Conservation (phyloP, 2,329 filamentous ascomycete species). For the Pyricularia sp. region DNA sequence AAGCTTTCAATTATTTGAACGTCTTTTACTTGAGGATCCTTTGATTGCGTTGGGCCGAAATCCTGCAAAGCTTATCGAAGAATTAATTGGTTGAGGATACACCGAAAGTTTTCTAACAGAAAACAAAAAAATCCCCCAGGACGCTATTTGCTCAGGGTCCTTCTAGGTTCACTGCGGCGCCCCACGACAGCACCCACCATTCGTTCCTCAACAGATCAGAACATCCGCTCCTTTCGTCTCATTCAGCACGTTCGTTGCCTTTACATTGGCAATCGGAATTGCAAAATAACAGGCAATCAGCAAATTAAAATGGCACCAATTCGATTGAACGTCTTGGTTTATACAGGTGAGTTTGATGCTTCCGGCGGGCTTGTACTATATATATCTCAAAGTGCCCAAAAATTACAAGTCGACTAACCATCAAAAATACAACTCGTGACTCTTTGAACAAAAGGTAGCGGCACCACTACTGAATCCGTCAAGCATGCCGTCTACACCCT, state of each 20-base stretch:
- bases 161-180: not conserved
- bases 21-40: not conserved
- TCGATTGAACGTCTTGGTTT: constrained; percentile 86
- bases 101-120: not conserved
- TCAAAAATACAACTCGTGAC: not conserved
- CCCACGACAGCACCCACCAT: not conserved
- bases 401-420: not conserved
- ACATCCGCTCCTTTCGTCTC: not conserved
- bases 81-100: not conserved
- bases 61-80: not conserved
- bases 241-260: not conserved
- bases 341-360: constrained; percentile 54
- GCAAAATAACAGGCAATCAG: not conserved
- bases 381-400: not conserved
- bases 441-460: constrained; percentile 49
- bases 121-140: not conserved
- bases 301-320: constrained; percentile 46
- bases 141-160: not conserved
- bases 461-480: constrained; percentile 80
- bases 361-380: no score
- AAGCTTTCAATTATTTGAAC: not conserved
- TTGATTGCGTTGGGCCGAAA: not conserved
- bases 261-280: not conserved
- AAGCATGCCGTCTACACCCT: constrained; percentile 83
- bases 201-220: not conserved